A percentile compares a stretch with the other conserved stretches of the same genome.
These are phyloP conservation scores for Phytopythium sindhum DNA, from an alignment of 352 stramenopile species.

Conservation along the genomic window DNA sequence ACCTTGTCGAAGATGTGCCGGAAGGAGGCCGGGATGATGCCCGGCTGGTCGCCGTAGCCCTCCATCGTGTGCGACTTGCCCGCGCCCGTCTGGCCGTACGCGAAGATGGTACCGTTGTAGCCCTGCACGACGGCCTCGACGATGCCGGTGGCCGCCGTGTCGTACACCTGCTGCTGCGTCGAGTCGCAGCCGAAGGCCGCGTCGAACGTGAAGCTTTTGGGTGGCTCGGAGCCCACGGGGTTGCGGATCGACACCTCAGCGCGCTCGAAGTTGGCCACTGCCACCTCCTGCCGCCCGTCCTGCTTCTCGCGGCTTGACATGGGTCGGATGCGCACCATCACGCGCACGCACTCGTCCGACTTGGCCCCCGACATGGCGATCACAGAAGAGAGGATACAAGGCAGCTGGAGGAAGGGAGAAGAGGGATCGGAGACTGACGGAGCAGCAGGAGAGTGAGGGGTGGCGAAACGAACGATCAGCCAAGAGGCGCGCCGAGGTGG, in stretches of 20 bases:
- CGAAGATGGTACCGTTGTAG: conserved; percentile 92
- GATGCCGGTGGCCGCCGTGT: conserved; percentile 86
- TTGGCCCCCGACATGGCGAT: conserved; percentile 48
- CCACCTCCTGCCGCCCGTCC: conserved; percentile 82
- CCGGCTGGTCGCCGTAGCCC: conserved; percentile 71
- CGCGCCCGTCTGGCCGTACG: conserved; percentile 89
- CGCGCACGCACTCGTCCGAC: conserved; percentile 92
- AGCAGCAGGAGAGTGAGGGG: neutral
- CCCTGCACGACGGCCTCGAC: conserved; percentile 90
- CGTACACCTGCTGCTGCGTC: conserved; percentile 94
- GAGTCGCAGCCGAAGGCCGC: conserved; percentile 92
- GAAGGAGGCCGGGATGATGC: conserved; percentile 90
- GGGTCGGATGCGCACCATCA: conserved; percentile 95
- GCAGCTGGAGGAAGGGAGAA: neutral
- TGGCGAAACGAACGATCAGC: neutral
- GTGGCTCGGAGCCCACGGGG: conserved; percentile 70
- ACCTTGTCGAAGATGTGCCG: conserved; percentile 90
- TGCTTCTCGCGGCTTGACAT: conserved; percentile 94
- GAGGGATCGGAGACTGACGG: neutral
- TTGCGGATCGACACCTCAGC: conserved; percentile 90
- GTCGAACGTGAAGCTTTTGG: conserved; percentile 97
- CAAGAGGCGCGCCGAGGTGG: neutral
- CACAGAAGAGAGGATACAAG: no score
- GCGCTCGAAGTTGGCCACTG: conserved; percentile 87
- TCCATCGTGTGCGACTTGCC: conserved; percentile 90